These are phyloP conservation scores for Xylariaceae sp. DNA, from an alignment of 2,329 filamentous ascomycete species.

Conservation along the genomic window DNA sequence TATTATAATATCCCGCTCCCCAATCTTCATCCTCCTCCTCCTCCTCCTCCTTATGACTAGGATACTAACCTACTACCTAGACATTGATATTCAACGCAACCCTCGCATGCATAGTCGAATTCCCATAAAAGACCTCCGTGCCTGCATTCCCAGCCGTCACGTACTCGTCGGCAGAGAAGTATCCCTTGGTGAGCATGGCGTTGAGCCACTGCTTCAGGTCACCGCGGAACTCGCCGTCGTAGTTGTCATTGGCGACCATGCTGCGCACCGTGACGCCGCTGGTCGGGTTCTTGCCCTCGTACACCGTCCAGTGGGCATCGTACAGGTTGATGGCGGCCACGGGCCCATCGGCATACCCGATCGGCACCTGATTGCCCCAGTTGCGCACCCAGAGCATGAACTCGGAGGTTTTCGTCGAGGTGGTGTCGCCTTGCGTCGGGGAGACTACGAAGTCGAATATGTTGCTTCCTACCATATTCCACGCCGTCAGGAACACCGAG, in stretches of 20 bases:
- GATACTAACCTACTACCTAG: not conserved
- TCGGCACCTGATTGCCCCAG: slow-evolving; percentile 23
- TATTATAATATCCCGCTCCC: no score
- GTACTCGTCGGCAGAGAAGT: slow-evolving; percentile 17
- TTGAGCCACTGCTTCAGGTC: slow-evolving; percentile 23
- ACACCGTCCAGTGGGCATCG: slow-evolving; percentile 22
- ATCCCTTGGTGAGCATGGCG: slow-evolving; percentile 19
- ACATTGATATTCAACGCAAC: slow-evolving; percentile 16
- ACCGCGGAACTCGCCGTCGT: slow-evolving; percentile 21
- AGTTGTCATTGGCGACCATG: slow-evolving; percentile 18
- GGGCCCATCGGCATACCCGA: slow-evolving; percentile 20
- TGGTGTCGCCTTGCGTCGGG: slow-evolving; percentile 14
- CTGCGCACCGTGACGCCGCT: slow-evolving; percentile 23
- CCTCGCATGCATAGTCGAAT: slow-evolving; percentile 10
- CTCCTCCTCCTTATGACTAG: no score
- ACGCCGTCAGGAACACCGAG: no score
- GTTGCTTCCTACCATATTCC: slow-evolving; percentile 17
- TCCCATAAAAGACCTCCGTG: slow-evolving; percentile 24
- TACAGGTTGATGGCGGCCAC: slow-evolving; percentile 21
- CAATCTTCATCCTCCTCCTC: no score
- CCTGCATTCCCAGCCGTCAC: slow-evolving; percentile 23
- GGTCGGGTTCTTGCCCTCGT: slow-evolving; percentile 22
- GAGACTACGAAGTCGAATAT: slow-evolving; percentile 24
- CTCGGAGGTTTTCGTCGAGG: slow-evolving; percentile 17
- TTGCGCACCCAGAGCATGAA: slow-evolving; percentile 25